Evolutionary conservation across 768 basidiomycete species (phyloP).

Genomic region (Fomitopsis pulvina): DNA sequence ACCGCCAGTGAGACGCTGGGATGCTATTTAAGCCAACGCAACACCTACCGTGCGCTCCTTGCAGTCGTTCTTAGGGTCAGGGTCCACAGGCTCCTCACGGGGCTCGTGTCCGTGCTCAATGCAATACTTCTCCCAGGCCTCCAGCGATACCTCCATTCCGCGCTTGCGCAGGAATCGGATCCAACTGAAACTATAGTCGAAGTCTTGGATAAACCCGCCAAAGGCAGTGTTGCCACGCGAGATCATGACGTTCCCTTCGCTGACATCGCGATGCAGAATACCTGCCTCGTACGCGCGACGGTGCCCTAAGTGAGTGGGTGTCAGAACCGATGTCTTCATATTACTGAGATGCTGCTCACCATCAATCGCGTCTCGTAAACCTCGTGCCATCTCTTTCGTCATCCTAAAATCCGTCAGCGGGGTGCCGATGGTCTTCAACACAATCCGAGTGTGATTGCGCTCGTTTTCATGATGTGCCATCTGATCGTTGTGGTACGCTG

Average conservation of each 20-base stretch:
- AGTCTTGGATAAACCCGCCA: constrained; percentile 1
- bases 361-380: constrained; percentile 8
- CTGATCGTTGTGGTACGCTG: background rate
- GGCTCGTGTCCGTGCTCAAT: background rate
- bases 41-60: background rate
- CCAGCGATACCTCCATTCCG: background rate
- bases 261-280: constrained; percentile 15
- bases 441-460: constrained; percentile 10
- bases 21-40: too few species aligned
- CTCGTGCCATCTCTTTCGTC: constrained; percentile 8
- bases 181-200: constrained; percentile 6
- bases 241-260: constrained; percentile 15
- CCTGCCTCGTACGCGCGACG: constrained; percentile 2
- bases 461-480: background rate
- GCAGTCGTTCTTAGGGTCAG: background rate
- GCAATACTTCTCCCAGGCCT: background rate
- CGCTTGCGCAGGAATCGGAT: background rate
- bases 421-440: constrained; percentile 6
- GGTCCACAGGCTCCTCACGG: background rate
- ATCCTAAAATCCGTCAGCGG: constrained; percentile 4
- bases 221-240: background rate
- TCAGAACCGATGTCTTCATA: background rate
- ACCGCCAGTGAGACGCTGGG: too few species aligned
- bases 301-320: background rate
- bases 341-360: background rate